These are phyloP conservation scores for Eutypella sp. DNA, from an alignment of 2,329 filamentous ascomycete genomes.

Conservation along the genomic window DNA sequence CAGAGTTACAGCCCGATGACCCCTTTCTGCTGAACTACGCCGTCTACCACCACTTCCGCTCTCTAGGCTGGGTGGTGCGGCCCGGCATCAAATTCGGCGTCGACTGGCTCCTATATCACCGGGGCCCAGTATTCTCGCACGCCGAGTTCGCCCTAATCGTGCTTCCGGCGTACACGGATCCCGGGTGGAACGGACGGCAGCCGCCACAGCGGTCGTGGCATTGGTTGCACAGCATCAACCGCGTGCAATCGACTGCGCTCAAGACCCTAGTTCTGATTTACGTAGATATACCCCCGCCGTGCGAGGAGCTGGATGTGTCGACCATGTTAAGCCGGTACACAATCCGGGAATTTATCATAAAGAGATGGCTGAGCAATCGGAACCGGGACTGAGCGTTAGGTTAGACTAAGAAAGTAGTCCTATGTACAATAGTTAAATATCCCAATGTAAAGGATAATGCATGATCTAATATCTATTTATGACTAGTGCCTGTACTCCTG, in stretches of 20 bases:
- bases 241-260: conserved; percentile 82
- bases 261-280: conserved; percentile 89
- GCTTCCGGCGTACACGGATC: conserved; percentile 72
- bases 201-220: conserved; percentile 59
- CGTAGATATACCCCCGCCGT: conserved; percentile 78
- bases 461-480: too few species aligned
- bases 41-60: conserved; percentile 94
- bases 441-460: too few species aligned
- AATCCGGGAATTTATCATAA: conserved; percentile 74
- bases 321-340: conserved; percentile 63
- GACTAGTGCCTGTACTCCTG: not conserved
- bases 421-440: too few species aligned
- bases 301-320: conserved; percentile 53
- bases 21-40: conserved; percentile 81
- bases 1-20: conserved; percentile 64
- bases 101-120: conserved; percentile 90
- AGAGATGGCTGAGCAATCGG: conserved; percentile 79
- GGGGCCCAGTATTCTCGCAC: conserved; percentile 89
- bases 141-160: conserved; percentile 88
- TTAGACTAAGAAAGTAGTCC: too few species aligned
- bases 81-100: conserved; percentile 91
- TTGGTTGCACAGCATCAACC: conserved; percentile 84
- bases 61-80: conserved; percentile 89
- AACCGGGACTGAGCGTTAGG: conserved; percentile 38
- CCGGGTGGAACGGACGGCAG: conserved; percentile 62